Base-by-base conservation (phyloP, 768 basidiomycete species). In the Xanthoconium purpureum region DNA sequence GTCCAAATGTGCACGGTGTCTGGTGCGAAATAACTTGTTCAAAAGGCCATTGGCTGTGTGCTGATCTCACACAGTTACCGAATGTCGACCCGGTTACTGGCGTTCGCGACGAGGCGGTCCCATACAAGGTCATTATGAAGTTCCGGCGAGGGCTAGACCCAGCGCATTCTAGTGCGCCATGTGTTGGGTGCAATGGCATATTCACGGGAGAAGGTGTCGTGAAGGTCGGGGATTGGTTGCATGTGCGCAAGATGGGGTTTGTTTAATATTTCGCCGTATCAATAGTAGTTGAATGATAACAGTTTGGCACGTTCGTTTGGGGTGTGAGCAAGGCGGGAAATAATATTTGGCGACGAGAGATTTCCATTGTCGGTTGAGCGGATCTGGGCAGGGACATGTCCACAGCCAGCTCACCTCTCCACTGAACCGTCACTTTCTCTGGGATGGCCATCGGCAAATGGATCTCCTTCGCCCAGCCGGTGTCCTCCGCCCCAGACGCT, bases 121-220 rank as follows among this genome's bases (percentile, higher is more conserved):
- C 89, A 6, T 89, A 75, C 72, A 89, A 91, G 71, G 80, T 84
- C 8, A 65, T 90, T 11, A 84, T 84, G 81, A 89, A 87, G 74
- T 85, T 88, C 68, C 81, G 89, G 37, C 80, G 69, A 32, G 83
- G 84, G 17, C 52, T 86, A 49, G 82, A 88, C 65, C 79, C 80
- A 0, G 64, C 55, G 20, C 61, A 74, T 2, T 76, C 75, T 56
- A 70, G 74, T 71, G 78, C 77, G 60, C 77, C 88, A 1, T 90
- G 86, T 63, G 75, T 91, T 36, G 89, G 88, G 4, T 81, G 80
- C 63, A 87, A 91, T 64, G 87, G 75, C 0, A 77, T 85, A 18
- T 77, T 83, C 12, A 67, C 67, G 6, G 78, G 70, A 3, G 67
- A 63, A 36, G 89, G 89, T 0, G 71, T 76, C 20, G 71, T 88